These are phyloP conservation scores for Rhodofomes roseus DNA, from an alignment of 1,284 basidiomycete genomes.

Conservation along the genomic window DNA sequence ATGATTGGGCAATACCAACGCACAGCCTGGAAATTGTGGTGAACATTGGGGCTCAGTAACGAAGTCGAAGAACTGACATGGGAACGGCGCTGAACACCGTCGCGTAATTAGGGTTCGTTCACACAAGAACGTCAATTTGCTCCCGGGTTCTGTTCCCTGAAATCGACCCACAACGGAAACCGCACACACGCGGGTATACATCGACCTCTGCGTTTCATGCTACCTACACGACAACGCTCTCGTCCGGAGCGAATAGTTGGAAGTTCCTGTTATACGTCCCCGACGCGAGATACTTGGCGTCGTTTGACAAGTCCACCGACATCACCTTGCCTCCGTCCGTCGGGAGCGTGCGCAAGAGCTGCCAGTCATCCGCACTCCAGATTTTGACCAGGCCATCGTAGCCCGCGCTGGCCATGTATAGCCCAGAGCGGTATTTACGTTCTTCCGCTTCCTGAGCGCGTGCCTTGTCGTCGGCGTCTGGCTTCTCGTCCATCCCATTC, in stretches of 20 bases:
- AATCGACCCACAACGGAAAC: too few species aligned
- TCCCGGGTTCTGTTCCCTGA: too few species aligned
- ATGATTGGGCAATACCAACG: too few species aligned
- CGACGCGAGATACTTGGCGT: slow-evolving; percentile 82
- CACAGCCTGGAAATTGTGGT: too few species aligned
- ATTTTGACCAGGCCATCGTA: slow-evolving; percentile 96
- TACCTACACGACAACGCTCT: slow-evolving; percentile 20
- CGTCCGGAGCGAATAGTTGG: slow-evolving; percentile 83
- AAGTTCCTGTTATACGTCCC: slow-evolving; percentile 93
- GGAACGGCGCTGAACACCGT: too few species aligned
- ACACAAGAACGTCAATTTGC: too few species aligned
- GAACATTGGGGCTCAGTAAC: too few species aligned
- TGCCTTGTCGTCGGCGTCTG: slow-evolving; percentile 8
- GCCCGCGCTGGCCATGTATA: slow-evolving; percentile 91
- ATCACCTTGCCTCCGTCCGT: slow-evolving; percentile 98
- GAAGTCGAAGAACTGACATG: too few species aligned
- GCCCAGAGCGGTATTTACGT: slow-evolving; percentile 77
- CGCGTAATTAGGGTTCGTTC: too few species aligned
- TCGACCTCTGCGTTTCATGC: neutral
- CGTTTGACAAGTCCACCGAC: slow-evolving; percentile 88
- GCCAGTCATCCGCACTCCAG: slow-evolving; percentile 99
- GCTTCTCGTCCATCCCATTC: slow-evolving; percentile 26
- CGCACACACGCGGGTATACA: too few species aligned
- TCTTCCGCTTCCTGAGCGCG: slow-evolving; percentile 38
- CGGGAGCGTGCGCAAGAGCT: slow-evolving; percentile 81